These are phyloP conservation scores for Neurospora sp. DNA, from an alignment of 495 filamentous ascomycete genomes.

Conservation along the genomic window DNA sequence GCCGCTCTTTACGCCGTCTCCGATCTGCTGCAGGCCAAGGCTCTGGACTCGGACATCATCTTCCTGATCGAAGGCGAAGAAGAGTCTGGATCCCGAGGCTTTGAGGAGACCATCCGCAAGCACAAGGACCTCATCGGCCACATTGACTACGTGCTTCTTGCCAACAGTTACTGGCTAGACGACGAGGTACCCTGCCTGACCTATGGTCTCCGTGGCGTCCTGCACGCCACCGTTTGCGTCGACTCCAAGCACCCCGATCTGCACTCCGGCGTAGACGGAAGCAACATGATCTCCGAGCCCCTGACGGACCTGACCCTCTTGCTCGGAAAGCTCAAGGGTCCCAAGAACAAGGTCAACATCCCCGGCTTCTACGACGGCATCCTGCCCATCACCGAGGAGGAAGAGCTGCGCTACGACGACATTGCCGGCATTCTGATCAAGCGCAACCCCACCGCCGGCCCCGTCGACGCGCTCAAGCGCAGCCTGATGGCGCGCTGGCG, in stretches of 20 bases:
- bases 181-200: constrained; percentile 92
- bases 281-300: constrained; percentile 75
- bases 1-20: constrained; percentile 89
- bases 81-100: constrained; percentile 85
- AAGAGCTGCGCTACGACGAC: constrained; percentile 72
- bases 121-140: constrained; percentile 79
- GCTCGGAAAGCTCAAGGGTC: constrained; percentile 65
- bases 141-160: constrained; percentile 85
- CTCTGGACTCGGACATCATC: constrained; percentile 72
- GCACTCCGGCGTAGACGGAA: constrained; percentile 92
- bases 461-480: constrained; percentile 56
- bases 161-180: constrained; percentile 97
- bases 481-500: constrained; percentile 90
- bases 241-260: constrained; percentile 80
- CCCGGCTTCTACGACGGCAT: constrained; percentile 79
- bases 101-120: constrained; percentile 63
- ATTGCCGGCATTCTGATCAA: constrained; percentile 67
- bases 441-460: constrained; percentile 55
- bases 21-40: constrained; percentile 68
- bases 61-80: constrained; percentile 97
- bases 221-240: constrained; percentile 82
- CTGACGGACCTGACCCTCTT: constrained; percentile 81
- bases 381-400: constrained; percentile 59
- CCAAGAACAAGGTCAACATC: constrained; percentile 51
- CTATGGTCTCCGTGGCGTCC: constrained; percentile 87